phyloP scores from a whole-genome alignment of 2,329 filamentous ascomycete genomes.

The Penicillium decumbens region DNA sequence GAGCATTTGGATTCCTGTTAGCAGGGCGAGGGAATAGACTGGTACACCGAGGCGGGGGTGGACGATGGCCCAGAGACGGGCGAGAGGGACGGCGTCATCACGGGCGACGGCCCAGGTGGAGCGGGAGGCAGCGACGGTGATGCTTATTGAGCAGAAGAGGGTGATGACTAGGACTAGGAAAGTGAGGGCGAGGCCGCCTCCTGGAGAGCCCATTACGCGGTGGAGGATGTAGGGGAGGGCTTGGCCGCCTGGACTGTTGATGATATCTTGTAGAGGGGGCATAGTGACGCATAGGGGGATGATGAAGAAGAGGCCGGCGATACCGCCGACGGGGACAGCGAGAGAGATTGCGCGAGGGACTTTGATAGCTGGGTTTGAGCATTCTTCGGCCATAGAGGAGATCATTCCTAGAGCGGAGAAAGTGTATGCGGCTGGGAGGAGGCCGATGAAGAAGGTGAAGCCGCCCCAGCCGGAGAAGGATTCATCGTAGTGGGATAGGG shows the following conservation, averaged over 20 bases:
- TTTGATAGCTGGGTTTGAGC: conserved; percentile 49
- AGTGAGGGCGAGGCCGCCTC: conserved; percentile 47
- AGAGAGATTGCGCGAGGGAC: conserved; percentile 52
- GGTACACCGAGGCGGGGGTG: conserved; percentile 38
- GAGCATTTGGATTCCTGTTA: conserved; percentile 47
- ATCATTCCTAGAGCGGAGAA: conserved; percentile 61
- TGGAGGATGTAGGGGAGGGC: conserved; percentile 51
- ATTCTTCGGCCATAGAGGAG: conserved; percentile 59
- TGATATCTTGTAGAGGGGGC: conserved; percentile 45
- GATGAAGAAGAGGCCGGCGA: conserved; percentile 54
- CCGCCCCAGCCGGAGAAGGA: conserved; percentile 54
- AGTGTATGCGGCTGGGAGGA: conserved; percentile 56
- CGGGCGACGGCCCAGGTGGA: conserved; percentile 47
- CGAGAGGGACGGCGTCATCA: conserved; percentile 43
- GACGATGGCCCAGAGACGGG: conserved; percentile 37
- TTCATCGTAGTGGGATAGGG: conserved; percentile 55
- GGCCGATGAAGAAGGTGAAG: conserved; percentile 61
- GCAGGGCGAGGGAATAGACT: conserved; percentile 40
- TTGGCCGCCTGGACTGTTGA: conserved; percentile 45
- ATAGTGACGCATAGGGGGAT: conserved; percentile 53
- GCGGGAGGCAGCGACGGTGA: conserved; percentile 49
- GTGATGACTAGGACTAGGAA: conserved; percentile 50
- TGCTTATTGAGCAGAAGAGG: conserved; percentile 52
- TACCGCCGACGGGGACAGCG: conserved; percentile 51
- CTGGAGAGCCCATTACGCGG: conserved; percentile 48